These are phyloP conservation scores for Yamadazyma phyllophila DNA, from an alignment of 805 yeast species.

Conservation along the genomic window DNA sequence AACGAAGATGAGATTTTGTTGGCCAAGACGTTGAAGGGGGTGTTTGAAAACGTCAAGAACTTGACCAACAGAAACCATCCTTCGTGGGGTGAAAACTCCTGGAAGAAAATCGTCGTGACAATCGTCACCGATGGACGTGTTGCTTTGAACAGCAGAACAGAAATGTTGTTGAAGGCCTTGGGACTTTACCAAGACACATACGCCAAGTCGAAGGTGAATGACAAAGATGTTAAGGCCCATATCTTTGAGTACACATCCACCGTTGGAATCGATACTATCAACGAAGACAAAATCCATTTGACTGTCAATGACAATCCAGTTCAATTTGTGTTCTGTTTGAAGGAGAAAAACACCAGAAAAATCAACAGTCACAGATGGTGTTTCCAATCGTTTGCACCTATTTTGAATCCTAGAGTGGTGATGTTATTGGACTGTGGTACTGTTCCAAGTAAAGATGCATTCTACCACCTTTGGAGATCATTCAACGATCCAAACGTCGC, in stretches of 20 bases:
- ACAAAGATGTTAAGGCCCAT: conserved; percentile 77
- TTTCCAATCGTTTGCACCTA: conserved; percentile 85
- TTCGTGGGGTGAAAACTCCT: conserved; percentile 92
- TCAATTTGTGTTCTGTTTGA: conserved; percentile 84
- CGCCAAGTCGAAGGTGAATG: conserved; percentile 88
- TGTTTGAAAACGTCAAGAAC: conserved; percentile 80
- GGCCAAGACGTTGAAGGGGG: conserved; percentile 86
- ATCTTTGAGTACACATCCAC: conserved; percentile 91
- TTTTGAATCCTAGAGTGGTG: conserved; percentile 77
- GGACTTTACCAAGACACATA: conserved; percentile 96
- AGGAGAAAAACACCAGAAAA: conserved; percentile 84
- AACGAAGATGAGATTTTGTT: conserved; percentile 82
- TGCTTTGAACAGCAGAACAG: conserved; percentile 74
- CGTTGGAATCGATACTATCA: conserved; percentile 75
- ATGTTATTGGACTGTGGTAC: conserved; percentile 93
- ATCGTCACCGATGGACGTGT: conserved; percentile 91
- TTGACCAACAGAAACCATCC: conserved; percentile 62
- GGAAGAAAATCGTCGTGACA: conserved; percentile 91
- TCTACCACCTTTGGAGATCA: conserved; percentile 86
- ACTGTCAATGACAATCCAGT: conserved; percentile 72
- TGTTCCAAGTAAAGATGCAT: conserved; percentile 78
- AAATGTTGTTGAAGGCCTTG: conserved; percentile 76
- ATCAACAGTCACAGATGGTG: conserved; percentile 98
- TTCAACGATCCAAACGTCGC: conserved; percentile 82
- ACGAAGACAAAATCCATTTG: conserved; percentile 58